These are phyloP conservation scores for Corymbia citriodora DNA, from an alignment of 441 rosid genomes.

Conservation along the genomic window DNA sequence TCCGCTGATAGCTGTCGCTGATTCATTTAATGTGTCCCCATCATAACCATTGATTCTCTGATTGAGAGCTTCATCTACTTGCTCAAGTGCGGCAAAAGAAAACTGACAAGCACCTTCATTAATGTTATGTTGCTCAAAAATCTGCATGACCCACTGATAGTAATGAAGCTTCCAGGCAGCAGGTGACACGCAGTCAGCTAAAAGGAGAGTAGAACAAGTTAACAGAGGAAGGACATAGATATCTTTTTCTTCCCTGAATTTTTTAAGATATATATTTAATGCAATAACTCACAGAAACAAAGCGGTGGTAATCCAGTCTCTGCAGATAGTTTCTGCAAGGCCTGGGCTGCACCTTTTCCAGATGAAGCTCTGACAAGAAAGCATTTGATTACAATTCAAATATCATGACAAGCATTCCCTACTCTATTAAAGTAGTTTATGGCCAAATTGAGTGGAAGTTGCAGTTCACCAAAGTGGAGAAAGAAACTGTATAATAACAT, in stretches of 20 bases:
- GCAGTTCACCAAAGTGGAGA: background rate
- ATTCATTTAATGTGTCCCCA: slow-evolving; percentile 40
- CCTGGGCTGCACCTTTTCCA: slow-evolving; percentile 71
- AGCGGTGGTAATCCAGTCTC: slow-evolving; percentile 66
- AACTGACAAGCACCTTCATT: slow-evolving; percentile 95
- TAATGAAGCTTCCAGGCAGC: slow-evolving; percentile 93
- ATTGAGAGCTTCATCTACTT: slow-evolving; percentile 83
- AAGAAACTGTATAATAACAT: background rate
- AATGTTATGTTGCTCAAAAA: slow-evolving; percentile 86
- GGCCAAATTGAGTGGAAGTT: background rate
- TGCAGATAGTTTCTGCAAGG: slow-evolving; percentile 70
- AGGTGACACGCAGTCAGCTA: slow-evolving; percentile 53
- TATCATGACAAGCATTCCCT: slow-evolving; percentile 1
- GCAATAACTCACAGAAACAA: slow-evolving; percentile 48
- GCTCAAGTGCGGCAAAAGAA: slow-evolving; percentile 99
- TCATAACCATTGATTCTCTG: slow-evolving; percentile 29
- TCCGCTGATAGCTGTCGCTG: slow-evolving; percentile 61
- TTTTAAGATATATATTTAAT: background rate
- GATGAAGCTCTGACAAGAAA: slow-evolving; percentile 76
- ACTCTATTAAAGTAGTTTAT: background rate
- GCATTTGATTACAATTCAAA: slow-evolving; percentile 7
- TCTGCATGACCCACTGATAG: slow-evolving; percentile 99
- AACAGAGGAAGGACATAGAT: background rate
- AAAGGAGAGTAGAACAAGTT: background rate
- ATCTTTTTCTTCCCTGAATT: background rate